Conservation (phyloP, 768 basidiomycete species). For the Russula virescens region DNA sequence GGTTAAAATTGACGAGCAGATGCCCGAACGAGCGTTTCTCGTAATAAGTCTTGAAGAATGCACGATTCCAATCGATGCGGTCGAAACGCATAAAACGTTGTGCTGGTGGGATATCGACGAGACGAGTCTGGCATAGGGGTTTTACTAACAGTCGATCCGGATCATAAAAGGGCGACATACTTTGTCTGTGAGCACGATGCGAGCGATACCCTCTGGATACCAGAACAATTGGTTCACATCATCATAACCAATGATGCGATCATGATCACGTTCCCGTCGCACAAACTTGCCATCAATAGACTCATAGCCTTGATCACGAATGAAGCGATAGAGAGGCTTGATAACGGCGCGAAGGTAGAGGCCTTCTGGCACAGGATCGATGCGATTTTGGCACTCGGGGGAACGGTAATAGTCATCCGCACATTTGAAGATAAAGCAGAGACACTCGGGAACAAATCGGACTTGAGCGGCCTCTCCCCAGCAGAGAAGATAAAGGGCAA, state of each 20-base stretch:
- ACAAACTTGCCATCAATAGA: constrained; percentile 94
- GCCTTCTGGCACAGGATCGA: constrained; percentile 91
- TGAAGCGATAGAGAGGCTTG: constrained; percentile 93
- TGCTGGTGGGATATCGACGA: constrained; percentile 85
- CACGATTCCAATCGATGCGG: constrained; percentile 92
- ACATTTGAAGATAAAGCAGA: constrained; percentile 99
- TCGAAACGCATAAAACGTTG: constrained; percentile 97
- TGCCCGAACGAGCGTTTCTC: constrained; percentile 97
- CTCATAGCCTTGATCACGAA: constrained; percentile 97
- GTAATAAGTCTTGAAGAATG: constrained; percentile 98
- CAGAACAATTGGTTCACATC: constrained; percentile 99
- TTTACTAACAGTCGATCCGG: not conserved
- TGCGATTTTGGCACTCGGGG: constrained; percentile 91
- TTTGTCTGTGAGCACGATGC: constrained; percentile 86
- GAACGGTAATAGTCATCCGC: constrained; percentile 99
- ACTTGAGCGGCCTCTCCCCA: constrained; percentile 99
- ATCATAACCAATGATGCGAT: constrained; percentile 95
- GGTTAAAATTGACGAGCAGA: constrained; percentile 98
- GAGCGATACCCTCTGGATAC: constrained; percentile 97
- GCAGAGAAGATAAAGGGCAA: constrained; percentile 89
- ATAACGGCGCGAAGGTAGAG: constrained; percentile 87
- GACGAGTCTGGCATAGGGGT: constrained; percentile 54
- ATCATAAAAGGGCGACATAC: constrained; percentile 34
- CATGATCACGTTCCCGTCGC: constrained; percentile 87
- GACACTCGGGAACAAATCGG: constrained; percentile 90